Base-by-base conservation (phyloP, 345 rosid genomes). In the Brassica carinata region DNA sequence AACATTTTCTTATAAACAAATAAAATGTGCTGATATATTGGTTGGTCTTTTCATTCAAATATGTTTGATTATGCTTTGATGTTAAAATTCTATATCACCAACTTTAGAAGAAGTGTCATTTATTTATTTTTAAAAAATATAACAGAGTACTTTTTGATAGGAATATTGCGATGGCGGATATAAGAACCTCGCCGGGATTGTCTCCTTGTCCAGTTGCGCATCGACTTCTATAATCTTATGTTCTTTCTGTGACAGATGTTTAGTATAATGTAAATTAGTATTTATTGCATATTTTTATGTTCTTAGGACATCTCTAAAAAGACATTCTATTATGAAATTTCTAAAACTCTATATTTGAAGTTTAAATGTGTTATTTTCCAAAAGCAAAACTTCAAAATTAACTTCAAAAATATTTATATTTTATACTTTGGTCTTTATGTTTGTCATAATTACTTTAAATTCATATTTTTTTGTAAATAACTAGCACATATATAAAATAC, bases 191-290 rank as follows among this genome's bases (percentile, higher is more conserved):
- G 57, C 31, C 64, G 0, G 65, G 58, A 58, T 58, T 79, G 38
- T 48, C 74, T 72, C 40, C 65, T 74, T 74, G 40, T 61, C 78
- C 64, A n/a, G 57, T 59, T 59, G 69, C 48, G 69, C 30, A 55
- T 74, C 33, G 40, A 43, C 58, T 45, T 59, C 27, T 57, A 27
- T 78, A 62, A 70, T 48, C 11, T 48, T 77, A 10, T 59, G 29
- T 9, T 8, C 8, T 3, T 58, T 27, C 13, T 31, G 13, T 10
- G 61, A 17, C 5, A 62, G 2, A 43, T 18, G 6, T 45, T 70
- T 62, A 57, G 48, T 45, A 77, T 77, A 11, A 69, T 77, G 80
- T 77, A 59, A 77, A 43, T 30, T 55, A 55, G 4, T 55, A 15
- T 43, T 45, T 69, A 40, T 30, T 74, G 0, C 14, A 15, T 51